These are phyloP conservation scores for Luffa acutangula DNA, from an alignment of 306 rosid genomes.

Conservation along the genomic window DNA sequence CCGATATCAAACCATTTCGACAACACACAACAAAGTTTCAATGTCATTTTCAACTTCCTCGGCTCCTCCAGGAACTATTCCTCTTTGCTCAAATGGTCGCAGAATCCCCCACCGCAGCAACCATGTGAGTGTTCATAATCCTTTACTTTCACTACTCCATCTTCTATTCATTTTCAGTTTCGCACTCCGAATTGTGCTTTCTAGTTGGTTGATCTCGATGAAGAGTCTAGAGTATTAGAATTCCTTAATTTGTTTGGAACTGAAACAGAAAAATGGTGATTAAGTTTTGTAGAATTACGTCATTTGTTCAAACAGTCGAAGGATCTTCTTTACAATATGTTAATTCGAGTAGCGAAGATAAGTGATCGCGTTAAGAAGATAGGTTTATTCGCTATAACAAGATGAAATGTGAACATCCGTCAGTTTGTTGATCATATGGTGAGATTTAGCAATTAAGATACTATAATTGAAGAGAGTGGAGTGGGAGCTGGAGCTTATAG, in stretches of 20 bases:
- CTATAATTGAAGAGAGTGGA: not conserved
- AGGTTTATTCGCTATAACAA: not conserved
- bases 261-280: not conserved
- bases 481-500: not conserved
- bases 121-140: slow-evolving; percentile 1
- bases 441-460: not conserved
- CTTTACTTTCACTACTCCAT: not conserved
- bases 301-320: not conserved
- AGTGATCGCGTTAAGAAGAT: not conserved
- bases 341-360: not conserved
- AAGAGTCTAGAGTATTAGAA: not conserved
- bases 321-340: not conserved
- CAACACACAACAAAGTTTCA: not conserved
- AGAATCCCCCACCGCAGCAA: not conserved
- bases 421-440: not conserved
- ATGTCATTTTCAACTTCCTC: not conserved
- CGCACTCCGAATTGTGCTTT: not conserved
- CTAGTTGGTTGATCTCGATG: not conserved
- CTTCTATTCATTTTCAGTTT: not conserved
- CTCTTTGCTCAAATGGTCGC: not conserved
- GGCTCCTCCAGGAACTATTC: not conserved
- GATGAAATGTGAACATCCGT: not conserved
- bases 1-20: not conserved
- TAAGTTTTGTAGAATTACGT: not conserved
- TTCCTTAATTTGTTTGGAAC: not conserved